Evolutionary conservation across 371 early-diverging fungal species (phyloP).

Genomic region (Encephalitozoon intestinalis): DNA sequence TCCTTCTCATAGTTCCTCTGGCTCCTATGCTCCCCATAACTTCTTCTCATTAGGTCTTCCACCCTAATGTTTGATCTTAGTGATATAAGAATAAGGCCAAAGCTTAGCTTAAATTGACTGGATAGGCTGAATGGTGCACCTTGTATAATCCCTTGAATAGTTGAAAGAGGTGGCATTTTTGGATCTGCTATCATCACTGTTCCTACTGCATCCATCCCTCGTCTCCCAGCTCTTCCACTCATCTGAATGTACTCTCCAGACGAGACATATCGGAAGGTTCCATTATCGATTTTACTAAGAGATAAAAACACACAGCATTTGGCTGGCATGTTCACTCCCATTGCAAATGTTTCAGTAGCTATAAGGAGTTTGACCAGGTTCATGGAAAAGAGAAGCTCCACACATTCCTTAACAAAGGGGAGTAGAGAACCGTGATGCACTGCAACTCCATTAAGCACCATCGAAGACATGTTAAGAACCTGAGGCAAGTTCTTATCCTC

Average conservation of each 20-base stretch:
- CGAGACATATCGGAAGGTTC: conserved; percentile 69
- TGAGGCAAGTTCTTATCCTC: conserved; percentile 70
- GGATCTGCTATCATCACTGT: conserved; percentile 74
- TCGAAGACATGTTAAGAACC: conserved; percentile 70
- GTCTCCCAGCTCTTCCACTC: conserved; percentile 94
- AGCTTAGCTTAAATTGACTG: conserved; percentile 57
- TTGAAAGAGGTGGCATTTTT: conserved; percentile 32
- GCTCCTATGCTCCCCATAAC: conserved; percentile 55
- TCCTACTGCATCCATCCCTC: conserved; percentile 85
- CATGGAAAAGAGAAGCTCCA: conserved; percentile 84
- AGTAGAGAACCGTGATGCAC: conserved; percentile 91
- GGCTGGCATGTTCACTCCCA: conserved; percentile 98
- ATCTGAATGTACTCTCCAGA: conserved; percentile 94
- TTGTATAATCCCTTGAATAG: conserved; percentile 43
- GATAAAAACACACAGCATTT: conserved; percentile 81
- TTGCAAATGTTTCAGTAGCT: conserved; percentile 87
- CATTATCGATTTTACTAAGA: conserved; percentile 66
- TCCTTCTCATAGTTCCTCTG: conserved; percentile 40
- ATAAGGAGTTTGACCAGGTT: conserved; percentile 80
- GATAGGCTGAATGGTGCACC: conserved; percentile 46
- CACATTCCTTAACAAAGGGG: conserved; percentile 88
- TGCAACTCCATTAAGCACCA: conserved; percentile 80
- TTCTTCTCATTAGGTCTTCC: conserved; percentile 58
- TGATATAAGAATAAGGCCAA: conserved; percentile 53
- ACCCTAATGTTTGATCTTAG: conserved; percentile 52